Evolutionary conservation across 2,329 filamentous ascomycete species (phyloP).

Genomic region (Penicillium sp.): DNA sequence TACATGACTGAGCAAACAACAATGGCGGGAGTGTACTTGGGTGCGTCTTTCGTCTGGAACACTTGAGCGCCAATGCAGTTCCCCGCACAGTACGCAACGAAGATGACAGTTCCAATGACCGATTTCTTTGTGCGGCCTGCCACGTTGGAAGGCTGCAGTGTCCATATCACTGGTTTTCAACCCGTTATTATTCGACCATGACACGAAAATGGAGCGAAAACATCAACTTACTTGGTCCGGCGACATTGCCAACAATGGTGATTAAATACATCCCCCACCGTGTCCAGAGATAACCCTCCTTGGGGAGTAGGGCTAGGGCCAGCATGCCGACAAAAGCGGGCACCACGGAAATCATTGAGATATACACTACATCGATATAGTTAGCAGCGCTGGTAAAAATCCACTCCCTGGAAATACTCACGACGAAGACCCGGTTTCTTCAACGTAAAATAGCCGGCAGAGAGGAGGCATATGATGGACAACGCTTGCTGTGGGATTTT

Average conservation of each 20-base stretch:
- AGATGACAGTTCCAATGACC: neutral
- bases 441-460: neutral
- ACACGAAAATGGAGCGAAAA: neutral
- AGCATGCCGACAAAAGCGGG: neutral
- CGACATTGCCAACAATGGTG: neutral
- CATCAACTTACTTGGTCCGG: neutral
- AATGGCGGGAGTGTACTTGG: neutral
- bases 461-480: neutral
- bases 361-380: neutral
- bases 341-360: neutral
- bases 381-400: neutral
- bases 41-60: neutral
- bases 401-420: neutral
- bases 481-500: neutral
- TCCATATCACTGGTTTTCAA: neutral
- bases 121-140: neutral
- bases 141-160: neutral
- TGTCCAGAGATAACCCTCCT: neutral
- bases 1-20: neutral
- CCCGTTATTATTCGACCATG: neutral
- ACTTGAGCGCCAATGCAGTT: neutral
- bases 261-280: neutral
- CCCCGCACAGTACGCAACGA: neutral
- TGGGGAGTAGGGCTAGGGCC: neutral
- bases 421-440: neutral